Conservation (phyloP, 2,329 filamentous ascomycete genomes). For the Phialemonium atrogriseum region DNA sequence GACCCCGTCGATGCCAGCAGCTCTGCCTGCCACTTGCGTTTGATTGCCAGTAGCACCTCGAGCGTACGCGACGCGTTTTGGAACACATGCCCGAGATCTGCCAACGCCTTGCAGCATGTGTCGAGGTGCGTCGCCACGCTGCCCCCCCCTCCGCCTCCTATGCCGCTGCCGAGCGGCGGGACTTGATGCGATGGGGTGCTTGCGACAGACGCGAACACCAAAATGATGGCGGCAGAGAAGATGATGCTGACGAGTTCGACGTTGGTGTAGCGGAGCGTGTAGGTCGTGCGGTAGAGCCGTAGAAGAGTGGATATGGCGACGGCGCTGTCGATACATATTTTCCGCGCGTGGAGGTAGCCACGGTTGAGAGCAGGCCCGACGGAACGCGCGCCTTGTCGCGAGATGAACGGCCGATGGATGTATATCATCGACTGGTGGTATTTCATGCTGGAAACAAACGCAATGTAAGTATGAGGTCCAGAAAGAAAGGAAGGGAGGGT, state of each 20-base stretch:
- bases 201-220: slow-evolving; percentile 19
- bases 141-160: too few relatives aligned
- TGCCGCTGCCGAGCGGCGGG: not conserved
- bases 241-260: slow-evolving; percentile 33
- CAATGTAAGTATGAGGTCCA: not conserved
- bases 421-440: slow-evolving; percentile 12
- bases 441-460: slow-evolving; percentile 8
- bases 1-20: too few relatives aligned
- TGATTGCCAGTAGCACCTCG: too few relatives aligned
- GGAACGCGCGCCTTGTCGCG: slow-evolving; percentile 30
- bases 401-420: slow-evolving; percentile 28
- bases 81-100: too few relatives aligned
- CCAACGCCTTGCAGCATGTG: too few relatives aligned
- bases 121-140: too few relatives aligned
- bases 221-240: slow-evolving; percentile 30
- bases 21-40: too few relatives aligned
- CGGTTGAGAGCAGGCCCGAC: slow-evolving; percentile 28
- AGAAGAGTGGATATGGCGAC: slow-evolving; percentile 29
- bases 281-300: slow-evolving; percentile 28
- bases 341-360: slow-evolving; percentile 30
- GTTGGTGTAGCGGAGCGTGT: slow-evolving; percentile 32
- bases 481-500: not conserved
- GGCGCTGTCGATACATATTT: slow-evolving; percentile 32
- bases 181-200: not conserved
- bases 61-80: too few relatives aligned